Evolutionary conservation across 139 green algal species (phyloP).

Genomic region (Haematococcus lacustris): DNA sequence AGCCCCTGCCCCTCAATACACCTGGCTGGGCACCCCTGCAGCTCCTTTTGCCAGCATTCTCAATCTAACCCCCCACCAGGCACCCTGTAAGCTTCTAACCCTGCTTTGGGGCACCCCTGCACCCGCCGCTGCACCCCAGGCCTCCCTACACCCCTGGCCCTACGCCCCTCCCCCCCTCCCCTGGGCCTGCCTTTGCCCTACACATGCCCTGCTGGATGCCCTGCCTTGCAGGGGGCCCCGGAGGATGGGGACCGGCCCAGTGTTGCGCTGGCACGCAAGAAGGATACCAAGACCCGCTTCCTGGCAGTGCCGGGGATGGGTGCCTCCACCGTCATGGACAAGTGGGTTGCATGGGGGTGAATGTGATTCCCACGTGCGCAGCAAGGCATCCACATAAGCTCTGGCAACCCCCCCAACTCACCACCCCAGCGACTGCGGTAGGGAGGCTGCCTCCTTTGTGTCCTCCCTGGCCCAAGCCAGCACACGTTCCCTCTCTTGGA

Average conservation of each 20-base stretch:
- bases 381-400: background rate
- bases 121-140: too few species aligned
- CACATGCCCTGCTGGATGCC: background rate
- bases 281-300: slow-evolving; percentile 3
- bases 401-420: background rate
- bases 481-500: background rate
- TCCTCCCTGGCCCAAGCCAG: background rate
- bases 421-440: background rate
- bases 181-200: background rate
- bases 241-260: background rate
- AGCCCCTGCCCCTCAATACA: too few species aligned
- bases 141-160: background rate
- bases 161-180: too few species aligned
- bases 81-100: too few species aligned
- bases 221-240: background rate
- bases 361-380: background rate
- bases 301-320: background rate
- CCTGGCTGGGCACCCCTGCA: too few species aligned
- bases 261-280: background rate
- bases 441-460: background rate
- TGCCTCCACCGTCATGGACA: background rate
- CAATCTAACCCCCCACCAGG: too few species aligned
- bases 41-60: too few species aligned
- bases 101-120: too few species aligned
- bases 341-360: background rate